These are phyloP conservation scores for Carex pumila DNA, from an alignment of 176 grass and related monocot species.

Conservation along the genomic window DNA sequence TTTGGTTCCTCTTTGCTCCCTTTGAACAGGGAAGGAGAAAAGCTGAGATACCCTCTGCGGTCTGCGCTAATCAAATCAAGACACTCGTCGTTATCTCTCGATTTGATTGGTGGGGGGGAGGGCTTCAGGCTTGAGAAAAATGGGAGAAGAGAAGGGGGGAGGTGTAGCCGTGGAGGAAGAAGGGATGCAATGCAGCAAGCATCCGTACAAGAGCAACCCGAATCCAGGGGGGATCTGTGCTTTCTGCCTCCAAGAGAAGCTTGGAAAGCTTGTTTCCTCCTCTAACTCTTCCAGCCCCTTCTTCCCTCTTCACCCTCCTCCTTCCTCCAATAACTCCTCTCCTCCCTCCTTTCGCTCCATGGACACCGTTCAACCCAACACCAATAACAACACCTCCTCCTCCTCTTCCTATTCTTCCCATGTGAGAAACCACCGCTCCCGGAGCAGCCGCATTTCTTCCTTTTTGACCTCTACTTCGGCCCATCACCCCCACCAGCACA, in stretches of 20 bases:
- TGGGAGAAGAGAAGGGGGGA: conserved; percentile 36
- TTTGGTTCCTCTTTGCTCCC: background rate
- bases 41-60: background rate
- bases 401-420: conserved; percentile 9
- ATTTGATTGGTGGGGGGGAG: background rate
- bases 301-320: conserved; percentile 54
- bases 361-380: conserved; percentile 5
- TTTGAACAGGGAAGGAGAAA: background rate
- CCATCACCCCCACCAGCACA: background rate
- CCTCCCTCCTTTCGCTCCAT: conserved; percentile 41
- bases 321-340: conserved; percentile 35
- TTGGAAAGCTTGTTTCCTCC: conserved; percentile 86
- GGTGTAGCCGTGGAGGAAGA: conserved; percentile 15
- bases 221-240: conserved; percentile 80
- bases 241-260: conserved; percentile 98
- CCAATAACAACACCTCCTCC: background rate
- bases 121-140: background rate
- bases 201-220: conserved; percentile 61
- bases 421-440: background rate
- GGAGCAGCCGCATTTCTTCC: background rate
- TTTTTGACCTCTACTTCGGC: background rate
- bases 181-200: conserved; percentile 63
- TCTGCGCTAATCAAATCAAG: background rate
- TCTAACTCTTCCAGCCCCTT: conserved; percentile 81
- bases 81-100: background rate